phyloP scores from a whole-genome alignment of 163 green algal species.

The Botryococcus braunii region DNA sequence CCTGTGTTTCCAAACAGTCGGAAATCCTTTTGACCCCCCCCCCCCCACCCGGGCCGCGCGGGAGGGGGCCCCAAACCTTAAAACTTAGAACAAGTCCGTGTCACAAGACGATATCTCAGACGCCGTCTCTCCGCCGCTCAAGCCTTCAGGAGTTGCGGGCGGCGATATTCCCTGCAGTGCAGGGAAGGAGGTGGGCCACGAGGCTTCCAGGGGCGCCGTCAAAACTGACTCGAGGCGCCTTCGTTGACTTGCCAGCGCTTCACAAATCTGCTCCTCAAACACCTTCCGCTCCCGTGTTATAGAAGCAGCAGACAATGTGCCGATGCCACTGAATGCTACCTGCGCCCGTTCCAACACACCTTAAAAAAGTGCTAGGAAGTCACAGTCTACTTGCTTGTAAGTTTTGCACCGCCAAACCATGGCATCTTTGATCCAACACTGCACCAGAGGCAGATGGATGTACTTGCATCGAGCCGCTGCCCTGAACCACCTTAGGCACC shows the following conservation, averaged over 20 bases:
- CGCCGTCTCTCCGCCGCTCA: too few species aligned
- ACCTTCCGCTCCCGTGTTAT: slow-evolving; percentile 13
- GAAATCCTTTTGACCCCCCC: too few species aligned
- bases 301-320: slow-evolving; percentile 13
- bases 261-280: slow-evolving; percentile 6
- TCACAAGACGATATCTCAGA: too few species aligned
- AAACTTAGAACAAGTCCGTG: too few species aligned
- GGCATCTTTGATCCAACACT: not conserved
- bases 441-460: not conserved
- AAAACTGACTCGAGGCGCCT: slow-evolving; percentile 15
- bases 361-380: not conserved
- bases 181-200: too few species aligned
- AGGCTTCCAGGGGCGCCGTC: not conserved
- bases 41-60: too few species aligned
- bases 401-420: not conserved
- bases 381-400: not conserved
- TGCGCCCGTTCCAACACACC: not conserved
- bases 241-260: slow-evolving; percentile 8
- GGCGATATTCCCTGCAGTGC: too few species aligned
- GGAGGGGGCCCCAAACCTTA: too few species aligned
- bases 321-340: slow-evolving; percentile 21
- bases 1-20: too few species aligned
- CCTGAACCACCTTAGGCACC: not conserved
- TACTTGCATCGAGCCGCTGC: not conserved
- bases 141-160: too few species aligned